These are phyloP conservation scores for Saprolegnia diclina DNA, from an alignment of 352 stramenopile species.

Conservation along the genomic window DNA sequence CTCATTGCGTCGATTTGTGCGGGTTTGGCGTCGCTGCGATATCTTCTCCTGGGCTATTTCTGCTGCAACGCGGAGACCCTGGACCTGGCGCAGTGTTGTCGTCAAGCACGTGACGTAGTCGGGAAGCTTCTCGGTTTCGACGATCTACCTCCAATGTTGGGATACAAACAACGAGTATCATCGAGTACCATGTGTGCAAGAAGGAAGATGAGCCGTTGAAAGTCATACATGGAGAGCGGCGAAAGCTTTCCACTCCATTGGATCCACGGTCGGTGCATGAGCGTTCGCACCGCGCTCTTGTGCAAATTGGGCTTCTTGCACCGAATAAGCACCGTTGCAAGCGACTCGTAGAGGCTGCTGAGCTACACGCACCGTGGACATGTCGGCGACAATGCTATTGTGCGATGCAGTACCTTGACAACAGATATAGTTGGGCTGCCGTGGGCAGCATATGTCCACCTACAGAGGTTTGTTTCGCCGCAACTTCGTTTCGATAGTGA, in stretches of 20 bases:
- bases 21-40: constrained; percentile 30
- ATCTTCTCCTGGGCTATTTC: constrained; percentile 31
- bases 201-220: constrained; percentile 62
- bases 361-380: constrained; percentile 33
- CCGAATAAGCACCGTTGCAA: constrained; percentile 64
- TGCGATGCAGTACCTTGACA: constrained; percentile 34
- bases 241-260: constrained; percentile 60
- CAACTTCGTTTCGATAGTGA: neutral
- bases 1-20: neutral
- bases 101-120: constrained; percentile 77
- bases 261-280: constrained; percentile 56
- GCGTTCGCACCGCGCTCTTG: constrained; percentile 75
- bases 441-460: constrained; percentile 48
- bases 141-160: constrained; percentile 43
- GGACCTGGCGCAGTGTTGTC: constrained; percentile 57
- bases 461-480: constrained; percentile 15
- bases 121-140: constrained; percentile 48
- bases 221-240: constrained; percentile 49
- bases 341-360: constrained; percentile 57
- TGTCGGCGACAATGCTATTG: neutral
- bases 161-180: neutral
- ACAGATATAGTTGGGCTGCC: constrained; percentile 42
- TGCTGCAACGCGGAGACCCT: constrained; percentile 33
- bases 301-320: constrained; percentile 70
- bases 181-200: constrained; percentile 57